A percentile compares a stretch with the other conserved stretches of the same genome.
Conservation (phyloP, 805 yeast species). For the Jamesozyma gamospora region DNA sequence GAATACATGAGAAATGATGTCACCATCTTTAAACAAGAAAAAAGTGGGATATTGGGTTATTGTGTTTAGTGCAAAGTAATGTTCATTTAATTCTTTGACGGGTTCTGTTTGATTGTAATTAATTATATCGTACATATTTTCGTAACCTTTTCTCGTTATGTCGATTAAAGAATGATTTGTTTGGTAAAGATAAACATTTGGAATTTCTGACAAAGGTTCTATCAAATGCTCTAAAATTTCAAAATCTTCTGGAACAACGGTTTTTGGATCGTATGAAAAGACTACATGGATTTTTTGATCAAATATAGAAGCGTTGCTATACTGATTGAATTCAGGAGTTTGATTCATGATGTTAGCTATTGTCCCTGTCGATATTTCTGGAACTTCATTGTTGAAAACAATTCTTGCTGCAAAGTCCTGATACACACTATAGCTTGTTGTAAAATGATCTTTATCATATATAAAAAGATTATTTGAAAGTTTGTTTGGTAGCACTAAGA, state of each 20-base stretch:
- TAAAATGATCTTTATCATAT: constrained; percentile 13
- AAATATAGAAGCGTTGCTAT: constrained; percentile 13
- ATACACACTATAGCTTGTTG: constrained; percentile 25
- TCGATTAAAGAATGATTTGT: constrained; percentile 40
- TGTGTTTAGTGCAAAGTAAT: constrained; percentile 40
- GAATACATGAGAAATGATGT: constrained; percentile 41
- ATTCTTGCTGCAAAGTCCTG: constrained; percentile 41
- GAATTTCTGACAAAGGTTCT: constrained; percentile 49
- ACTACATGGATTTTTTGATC: constrained; percentile 35
- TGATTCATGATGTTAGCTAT: constrained; percentile 10
- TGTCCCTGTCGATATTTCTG: constrained; percentile 18
- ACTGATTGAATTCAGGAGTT: constrained; percentile 8
- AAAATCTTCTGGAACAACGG: constrained; percentile 47
- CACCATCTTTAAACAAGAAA: constrained; percentile 48
- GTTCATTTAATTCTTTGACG: constrained; percentile 33
- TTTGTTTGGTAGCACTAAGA: constrained; percentile 44
- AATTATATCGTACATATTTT: constrained; percentile 34
- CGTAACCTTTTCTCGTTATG: constrained; percentile 30
- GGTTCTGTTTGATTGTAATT: constrained; percentile 34
- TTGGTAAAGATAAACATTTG: constrained; percentile 45
- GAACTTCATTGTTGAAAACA: constrained; percentile 36
- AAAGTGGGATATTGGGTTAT: constrained; percentile 55
- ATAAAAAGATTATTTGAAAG: constrained; percentile 20
- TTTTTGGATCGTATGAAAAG: constrained; percentile 42
- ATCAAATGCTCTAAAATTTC: constrained; percentile 49